Conservation (phyloP, 805 yeast genomes). For the Hanseniaspora meyeri region DNA sequence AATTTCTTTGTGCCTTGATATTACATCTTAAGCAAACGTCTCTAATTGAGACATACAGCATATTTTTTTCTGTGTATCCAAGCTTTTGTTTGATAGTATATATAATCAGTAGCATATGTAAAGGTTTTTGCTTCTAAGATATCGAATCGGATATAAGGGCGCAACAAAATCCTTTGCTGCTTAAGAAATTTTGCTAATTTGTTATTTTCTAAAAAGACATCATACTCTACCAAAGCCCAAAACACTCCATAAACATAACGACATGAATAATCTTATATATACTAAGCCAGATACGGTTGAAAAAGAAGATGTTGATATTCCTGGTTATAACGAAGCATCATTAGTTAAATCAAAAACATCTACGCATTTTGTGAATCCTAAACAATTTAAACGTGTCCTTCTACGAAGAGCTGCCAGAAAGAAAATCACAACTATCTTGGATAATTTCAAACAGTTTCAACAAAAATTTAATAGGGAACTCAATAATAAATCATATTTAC, state of each 20-base stretch:
- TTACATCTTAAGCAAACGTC: too few species aligned
- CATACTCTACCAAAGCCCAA: background rate
- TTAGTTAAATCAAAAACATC: background rate
- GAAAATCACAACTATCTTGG: slow-evolving; percentile 73
- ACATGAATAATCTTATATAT: background rate
- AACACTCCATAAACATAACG: background rate
- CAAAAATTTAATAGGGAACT: slow-evolving; percentile 25
- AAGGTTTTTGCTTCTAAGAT: too few species aligned
- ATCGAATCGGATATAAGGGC: too few species aligned
- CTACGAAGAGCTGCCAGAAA: slow-evolving; percentile 92
- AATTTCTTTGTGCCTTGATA: too few species aligned
- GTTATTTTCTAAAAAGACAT: too few species aligned
- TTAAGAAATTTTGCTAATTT: too few species aligned
- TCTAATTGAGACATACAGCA: too few species aligned
- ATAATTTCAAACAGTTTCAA: slow-evolving; percentile 21
- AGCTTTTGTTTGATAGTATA: too few species aligned
- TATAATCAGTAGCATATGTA: too few species aligned
- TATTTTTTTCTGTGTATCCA: too few species aligned
- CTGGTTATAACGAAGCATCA: background rate
- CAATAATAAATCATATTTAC: slow-evolving; percentile 83
- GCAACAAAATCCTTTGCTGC: too few species aligned
- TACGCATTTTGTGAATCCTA: slow-evolving; percentile 72
- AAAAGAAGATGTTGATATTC: background rate
- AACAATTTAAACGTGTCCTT: slow-evolving; percentile 88
- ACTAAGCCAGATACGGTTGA: background rate